Base-by-base conservation (phyloP, 148 eudicot species). In the Chenopodium suecicum region DNA sequence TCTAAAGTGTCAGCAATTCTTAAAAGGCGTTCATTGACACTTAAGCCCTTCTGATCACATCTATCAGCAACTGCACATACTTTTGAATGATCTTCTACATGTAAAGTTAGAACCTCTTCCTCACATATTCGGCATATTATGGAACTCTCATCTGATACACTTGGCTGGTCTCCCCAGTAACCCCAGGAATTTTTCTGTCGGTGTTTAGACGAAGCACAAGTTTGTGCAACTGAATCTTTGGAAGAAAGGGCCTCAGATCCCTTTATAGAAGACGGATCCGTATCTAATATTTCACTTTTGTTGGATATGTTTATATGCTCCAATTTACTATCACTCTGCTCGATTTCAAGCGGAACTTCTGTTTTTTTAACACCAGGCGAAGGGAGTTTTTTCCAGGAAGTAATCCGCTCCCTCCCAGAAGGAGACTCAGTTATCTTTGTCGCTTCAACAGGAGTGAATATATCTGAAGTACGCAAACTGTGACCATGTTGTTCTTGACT, bases 111-210 rank as follows among this genome's bases (percentile, higher is more conserved):
- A 87, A 97, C 96, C 78, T 92, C 94, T 80, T 93, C 97, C 86
- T 97, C 99, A 89, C 99, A 97, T 73, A 97, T 97, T 74, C 99
- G 95, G 81, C 99, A 97, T 75, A 94, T 94, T 85, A 97, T 97
- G 76, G 97, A 92, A 78, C 91, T 92, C 52, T 91, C 98, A 71
- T 97, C 99, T 62, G 92, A 83, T 50, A 83, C 73, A 86, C 87
- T 88, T 19, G 93, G 89, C 70, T 89, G 94, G 84, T 93, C 98
- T 31, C 93, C 93, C 98, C 95, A 90, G 60, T 91, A 84, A 66
- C 95, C 98, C 98, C 95, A 90, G 52, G 97, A 96, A 79, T 82
- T 83, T 87, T 89, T 92, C 74, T 90, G 95, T 60, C 87, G 94
- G 78, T 96, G 99, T 89, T 91, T 92, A 74, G 91, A 86, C 79